Evolutionary conservation across 2,329 filamentous ascomycete species (phyloP).

Genomic region (Neofusicoccum ribis): DNA sequence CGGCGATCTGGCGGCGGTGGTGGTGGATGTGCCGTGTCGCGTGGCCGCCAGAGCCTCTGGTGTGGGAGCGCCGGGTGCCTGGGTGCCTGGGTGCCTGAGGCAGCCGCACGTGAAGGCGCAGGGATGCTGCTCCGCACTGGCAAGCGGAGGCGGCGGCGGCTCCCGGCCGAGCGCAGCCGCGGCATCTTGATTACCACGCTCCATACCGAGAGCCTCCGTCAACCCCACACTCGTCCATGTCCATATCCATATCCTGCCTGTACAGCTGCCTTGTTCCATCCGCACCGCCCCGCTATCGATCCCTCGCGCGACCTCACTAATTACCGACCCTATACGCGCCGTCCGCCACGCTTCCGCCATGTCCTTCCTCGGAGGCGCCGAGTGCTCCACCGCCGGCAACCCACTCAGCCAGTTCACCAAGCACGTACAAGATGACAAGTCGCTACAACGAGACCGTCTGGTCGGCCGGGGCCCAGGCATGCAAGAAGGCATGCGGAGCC

Average conservation of each 20-base stretch:
- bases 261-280: not conserved
- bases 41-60: not conserved
- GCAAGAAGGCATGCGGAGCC: conserved; percentile 76
- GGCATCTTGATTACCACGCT: conserved; percentile 14
- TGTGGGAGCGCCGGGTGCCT: too few species aligned
- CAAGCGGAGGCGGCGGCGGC: conserved; percentile 4
- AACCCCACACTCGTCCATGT: not conserved
- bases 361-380: conserved; percentile 94
- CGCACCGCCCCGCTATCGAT: too few species aligned
- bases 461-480: conserved; percentile 71
- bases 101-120: not conserved
- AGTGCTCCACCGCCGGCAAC: conserved; percentile 95
- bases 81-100: not conserved
- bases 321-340: not conserved
- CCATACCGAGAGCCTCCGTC: not conserved
- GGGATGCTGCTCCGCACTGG: conserved; percentile 4
- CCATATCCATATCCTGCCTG: not conserved
- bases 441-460: conserved; percentile 85
- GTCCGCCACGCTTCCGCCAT: conserved; percentile 52
- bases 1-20: not conserved
- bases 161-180: conserved; percentile 7
- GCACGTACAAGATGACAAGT: conserved; percentile 94
- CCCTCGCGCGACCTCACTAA: not conserved
- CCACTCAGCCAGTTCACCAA: conserved; percentile 97
- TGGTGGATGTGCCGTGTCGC: not conserved